Evolutionary conservation across 345 rosid genomes (phyloP).

Genomic region (Populus deltoides): DNA sequence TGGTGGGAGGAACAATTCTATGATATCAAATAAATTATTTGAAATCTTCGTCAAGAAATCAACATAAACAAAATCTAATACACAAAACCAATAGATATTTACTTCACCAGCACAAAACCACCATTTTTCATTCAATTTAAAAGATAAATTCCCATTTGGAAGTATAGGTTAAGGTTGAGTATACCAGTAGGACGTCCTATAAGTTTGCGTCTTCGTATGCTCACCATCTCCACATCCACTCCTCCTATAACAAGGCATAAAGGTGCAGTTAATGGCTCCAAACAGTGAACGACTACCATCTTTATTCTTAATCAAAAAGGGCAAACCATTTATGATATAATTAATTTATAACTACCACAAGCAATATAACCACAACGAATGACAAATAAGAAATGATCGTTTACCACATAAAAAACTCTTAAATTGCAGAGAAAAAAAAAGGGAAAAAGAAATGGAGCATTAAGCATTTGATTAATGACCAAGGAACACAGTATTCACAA

Average conservation of each 20-base stretch:
- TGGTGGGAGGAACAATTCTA: neutral
- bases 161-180: neutral
- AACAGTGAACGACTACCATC: neutral
- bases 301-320: neutral
- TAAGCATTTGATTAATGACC: neutral
- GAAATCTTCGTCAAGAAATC: neutral
- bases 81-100: neutral
- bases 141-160: neutral
- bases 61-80: neutral
- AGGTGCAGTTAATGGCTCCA: neutral
- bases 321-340: neutral
- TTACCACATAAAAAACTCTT: no score
- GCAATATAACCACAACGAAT: neutral
- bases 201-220: conserved; percentile 26
- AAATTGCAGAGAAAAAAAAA: neutral
- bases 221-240: conserved; percentile 25
- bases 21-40: neutral
- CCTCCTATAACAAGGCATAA: conserved; percentile 8
- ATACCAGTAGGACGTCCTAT: conserved; percentile 13
- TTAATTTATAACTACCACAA: neutral
- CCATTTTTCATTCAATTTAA: neutral
- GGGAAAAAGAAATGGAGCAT: neutral
- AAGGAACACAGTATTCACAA: neutral
- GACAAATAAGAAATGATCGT: neutral
- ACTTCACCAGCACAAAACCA: neutral